Evolutionary conservation across 345 rosid species (phyloP), one percentile per base, ranked within the genome.

Genomic region (Eucalyptus pauciflora): DNA sequence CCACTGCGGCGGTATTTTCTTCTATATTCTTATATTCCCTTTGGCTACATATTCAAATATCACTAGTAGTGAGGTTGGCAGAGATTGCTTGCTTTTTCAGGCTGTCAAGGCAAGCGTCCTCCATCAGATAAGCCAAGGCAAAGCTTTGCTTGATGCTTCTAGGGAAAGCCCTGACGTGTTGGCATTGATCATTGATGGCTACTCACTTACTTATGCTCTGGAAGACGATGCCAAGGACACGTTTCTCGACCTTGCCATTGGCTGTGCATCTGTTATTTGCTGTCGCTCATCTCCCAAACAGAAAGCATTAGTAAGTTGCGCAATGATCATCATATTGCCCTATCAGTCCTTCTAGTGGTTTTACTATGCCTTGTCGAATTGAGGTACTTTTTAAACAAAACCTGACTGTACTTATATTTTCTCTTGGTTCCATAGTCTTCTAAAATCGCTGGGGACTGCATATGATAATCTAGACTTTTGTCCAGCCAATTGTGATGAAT

Each of bases 221-320:
- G 94, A 95, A 88, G 97, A 94, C 69, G 98, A 94, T 88, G 92
- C 94, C 89, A 95, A 95, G 93, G 93, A 97, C 64, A 67, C 43
- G 89, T 96, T 97, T 93, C 96, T 97, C 41, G 97, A 96, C 91
- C 96, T 97, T 89, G 97, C 99, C 86, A 92, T 94, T 79, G 94
- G 95, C 86, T 97, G 99, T 88, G 97, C 99, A 81, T 97, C 99
- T 18, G 98, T 97, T 90, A 97, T 98, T 87, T 97, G 99, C 92
- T 97, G 99, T 64, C 97, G 99, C 83, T 95, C 99, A 79, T 96
- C 99, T 89, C 99, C 99, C 71, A 98, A 95, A 92, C 99, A 98
- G 93, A 98, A 98, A 89, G 99, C 99, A 87, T 91, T 96, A 79
- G 99, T 97, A 95, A 92, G 94, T 92, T 76, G 5, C 54, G 7